Percentiles rank a stretch among this genome's conserved stretches.
These are phyloP conservation scores for Ascomycota sp. DNA, from an alignment of 2,329 filamentous ascomycete species.

Conservation along the genomic window DNA sequence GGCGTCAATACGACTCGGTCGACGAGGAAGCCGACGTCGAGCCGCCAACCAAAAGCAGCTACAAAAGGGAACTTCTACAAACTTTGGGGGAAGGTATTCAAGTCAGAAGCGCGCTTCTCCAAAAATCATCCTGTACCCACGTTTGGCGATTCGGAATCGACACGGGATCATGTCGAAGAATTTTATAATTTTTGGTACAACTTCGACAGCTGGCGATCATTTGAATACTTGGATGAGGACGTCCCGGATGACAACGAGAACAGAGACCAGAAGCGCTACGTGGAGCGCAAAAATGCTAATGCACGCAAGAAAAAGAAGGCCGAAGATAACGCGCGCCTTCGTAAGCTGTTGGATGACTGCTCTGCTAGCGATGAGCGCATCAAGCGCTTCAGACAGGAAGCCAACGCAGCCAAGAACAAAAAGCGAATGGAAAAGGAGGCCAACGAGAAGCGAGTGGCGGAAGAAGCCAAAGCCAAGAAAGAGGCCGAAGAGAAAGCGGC, in stretches of 20 bases:
- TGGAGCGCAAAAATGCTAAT: slow-evolving; percentile 96
- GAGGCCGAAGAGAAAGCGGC: slow-evolving; percentile 61
- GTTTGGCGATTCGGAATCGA: slow-evolving; percentile 67
- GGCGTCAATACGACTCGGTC: slow-evolving; percentile 89
- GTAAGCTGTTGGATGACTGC: slow-evolving; percentile 74
- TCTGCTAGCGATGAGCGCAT: slow-evolving; percentile 80
- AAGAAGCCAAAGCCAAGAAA: slow-evolving; percentile 69
- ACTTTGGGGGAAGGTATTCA: slow-evolving; percentile 79
- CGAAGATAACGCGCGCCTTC: slow-evolving; percentile 81
- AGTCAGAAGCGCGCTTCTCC: slow-evolving; percentile 82
- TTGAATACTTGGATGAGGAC: slow-evolving; percentile 97
- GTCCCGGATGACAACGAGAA: slow-evolving; percentile 98
- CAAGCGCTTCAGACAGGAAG: slow-evolving; percentile 87
- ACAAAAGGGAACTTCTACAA: slow-evolving; percentile 86
- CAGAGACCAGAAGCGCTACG: slow-evolving; percentile 95
- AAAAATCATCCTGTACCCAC: slow-evolving; percentile 72
- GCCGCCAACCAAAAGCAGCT: slow-evolving; percentile 80
- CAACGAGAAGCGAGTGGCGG: slow-evolving; percentile 66
- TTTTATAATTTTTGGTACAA: slow-evolving; percentile 99
- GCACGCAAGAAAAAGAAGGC: slow-evolving; percentile 98
- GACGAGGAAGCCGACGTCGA: slow-evolving; percentile 87
- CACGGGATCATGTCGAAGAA: slow-evolving; percentile 72
- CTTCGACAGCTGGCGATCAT: slow-evolving; percentile 93
- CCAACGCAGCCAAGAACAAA: slow-evolving; percentile 90
- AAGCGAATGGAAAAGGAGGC: slow-evolving; percentile 80